Evolutionary conservation across 768 basidiomycete species (phyloP), one percentile per base, ranked within the genome.

Genomic region (Rhodocollybia butyracea): DNA sequence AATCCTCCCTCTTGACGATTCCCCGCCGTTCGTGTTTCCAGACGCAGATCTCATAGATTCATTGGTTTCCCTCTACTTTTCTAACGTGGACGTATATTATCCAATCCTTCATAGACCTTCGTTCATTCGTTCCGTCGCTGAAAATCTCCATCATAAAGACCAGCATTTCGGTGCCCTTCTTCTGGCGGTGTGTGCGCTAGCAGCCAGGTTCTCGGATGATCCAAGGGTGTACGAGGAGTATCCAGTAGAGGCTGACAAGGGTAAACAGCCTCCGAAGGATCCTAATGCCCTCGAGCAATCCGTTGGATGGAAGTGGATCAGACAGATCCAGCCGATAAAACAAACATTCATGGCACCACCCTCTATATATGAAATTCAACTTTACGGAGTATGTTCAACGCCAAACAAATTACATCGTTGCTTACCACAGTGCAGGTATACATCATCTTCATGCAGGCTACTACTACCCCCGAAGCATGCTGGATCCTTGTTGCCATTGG

Each of bases 351-450:
- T 83, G 15, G 70, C 73, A 0, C 73, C 79, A 3, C 81, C 84
- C 1, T 64, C 75, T 12, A 64, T 88, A 55, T 78, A 78, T 65
- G 85, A 86, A 57, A 67, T 87, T 36, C 86, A 88, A 63, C 70
- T 72, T 5, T 76, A 77, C 61, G 69, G 73, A 64, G 77, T 77
- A 61, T 54, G 70, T 66, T 31, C 4, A 17, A n/a, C 24, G 10
- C 32, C 66, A 34, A 1, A 46, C 31, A 45, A 22, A 5, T 32
- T 22, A 12, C 13, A 19, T 17, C 39, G 6, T 5, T 32, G 2
- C 5, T 17, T 46, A 5, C 51, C 26, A 47, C 19, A 38, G 13
- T 1, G 4, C 57, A 82, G 80, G 46, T 82, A 41, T 67, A 67
- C 27, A 63, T 73, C 0, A 29, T 72, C 26, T 80, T 69, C 66